Conservation (phyloP, 371 early-diverging fungal species). For the Mortierella sp. region DNA sequence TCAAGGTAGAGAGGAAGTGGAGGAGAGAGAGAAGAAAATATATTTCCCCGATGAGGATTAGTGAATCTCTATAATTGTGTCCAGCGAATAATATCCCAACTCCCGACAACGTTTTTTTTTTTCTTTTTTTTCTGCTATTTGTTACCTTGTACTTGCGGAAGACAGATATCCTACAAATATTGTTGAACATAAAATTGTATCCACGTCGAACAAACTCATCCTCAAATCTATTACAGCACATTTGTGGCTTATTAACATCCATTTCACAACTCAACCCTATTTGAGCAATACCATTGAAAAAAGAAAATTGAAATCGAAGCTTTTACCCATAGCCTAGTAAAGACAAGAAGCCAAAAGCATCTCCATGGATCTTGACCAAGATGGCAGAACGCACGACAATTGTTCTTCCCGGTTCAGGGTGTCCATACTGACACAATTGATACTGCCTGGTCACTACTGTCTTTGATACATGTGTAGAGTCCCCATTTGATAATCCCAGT, state of each 20-base stretch:
- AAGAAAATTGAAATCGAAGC: too few species aligned
- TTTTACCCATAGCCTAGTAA: constrained; percentile 51
- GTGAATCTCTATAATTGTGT: not conserved
- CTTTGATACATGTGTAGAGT: constrained; percentile 12
- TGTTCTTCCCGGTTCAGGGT: constrained; percentile 52
- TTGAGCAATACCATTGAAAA: too few species aligned
- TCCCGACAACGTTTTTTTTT: too few species aligned
- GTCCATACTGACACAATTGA: constrained; percentile 53
- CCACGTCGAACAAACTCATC: constrained; percentile 53
- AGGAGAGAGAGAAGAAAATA: not conserved
- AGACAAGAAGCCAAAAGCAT: constrained; percentile 43
- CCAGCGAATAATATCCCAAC: not conserved
- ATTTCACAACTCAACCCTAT: too few species aligned
- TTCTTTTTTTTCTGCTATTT: too few species aligned
- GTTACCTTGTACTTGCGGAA: constrained; percentile 53
- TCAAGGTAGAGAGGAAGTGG: too few species aligned
- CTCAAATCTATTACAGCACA: constrained; percentile 28
- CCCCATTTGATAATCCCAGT: constrained; percentile 1
- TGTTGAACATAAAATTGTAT: constrained; percentile 55
- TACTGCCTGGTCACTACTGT: constrained; percentile 41
- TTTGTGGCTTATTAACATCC: too few species aligned
- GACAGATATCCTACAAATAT: constrained; percentile 54
- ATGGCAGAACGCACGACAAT: constrained; percentile 53
- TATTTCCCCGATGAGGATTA: not conserved
- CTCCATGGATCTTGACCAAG: constrained; percentile 53